A percentile compares a stretch with the other conserved stretches of the same genome.
Conservation (phyloP, 352 stramenopile genomes). For the Phytophthora uliginosa region DNA sequence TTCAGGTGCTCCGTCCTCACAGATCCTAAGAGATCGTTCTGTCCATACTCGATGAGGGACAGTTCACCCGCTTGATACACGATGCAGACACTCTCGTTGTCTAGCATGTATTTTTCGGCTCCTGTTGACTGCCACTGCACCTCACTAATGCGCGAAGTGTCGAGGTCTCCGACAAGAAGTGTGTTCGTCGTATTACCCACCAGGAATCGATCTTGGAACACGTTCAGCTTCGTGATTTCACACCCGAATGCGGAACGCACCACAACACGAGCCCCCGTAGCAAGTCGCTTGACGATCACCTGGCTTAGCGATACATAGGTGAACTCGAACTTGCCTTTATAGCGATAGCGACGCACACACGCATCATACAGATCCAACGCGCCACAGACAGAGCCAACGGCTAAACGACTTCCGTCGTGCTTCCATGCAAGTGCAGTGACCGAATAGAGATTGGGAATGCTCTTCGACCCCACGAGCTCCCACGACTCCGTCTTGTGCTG, state of each 20-base stretch:
- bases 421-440: constrained; percentile 95
- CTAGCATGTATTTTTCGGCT: constrained; percentile 96
- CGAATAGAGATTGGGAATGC: constrained; percentile 94
- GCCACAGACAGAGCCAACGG: constrained; percentile 93
- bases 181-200: constrained; percentile 94
- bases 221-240: constrained; percentile 96
- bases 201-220: constrained; percentile 95
- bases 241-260: constrained; percentile 92
- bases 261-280: constrained; percentile 87
- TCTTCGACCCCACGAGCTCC: constrained; percentile 86
- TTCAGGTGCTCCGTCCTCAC: constrained; percentile 94
- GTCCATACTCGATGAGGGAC: constrained; percentile 95
- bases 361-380: constrained; percentile 94
- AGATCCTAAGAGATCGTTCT: constrained; percentile 93
- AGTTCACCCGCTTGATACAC: constrained; percentile 95
- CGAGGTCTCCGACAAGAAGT: constrained; percentile 92
- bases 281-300: constrained; percentile 95
- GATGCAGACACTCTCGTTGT: constrained; percentile 93
- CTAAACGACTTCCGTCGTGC: constrained; percentile 89
- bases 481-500: constrained; percentile 88
- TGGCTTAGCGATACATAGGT: constrained; percentile 96
- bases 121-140: constrained; percentile 92
- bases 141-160: constrained; percentile 93
- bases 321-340: constrained; percentile 97
- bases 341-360: constrained; percentile 92